Base-by-base conservation (phyloP, 345 rosid genomes). In the Hibiscus tridactylites region DNA sequence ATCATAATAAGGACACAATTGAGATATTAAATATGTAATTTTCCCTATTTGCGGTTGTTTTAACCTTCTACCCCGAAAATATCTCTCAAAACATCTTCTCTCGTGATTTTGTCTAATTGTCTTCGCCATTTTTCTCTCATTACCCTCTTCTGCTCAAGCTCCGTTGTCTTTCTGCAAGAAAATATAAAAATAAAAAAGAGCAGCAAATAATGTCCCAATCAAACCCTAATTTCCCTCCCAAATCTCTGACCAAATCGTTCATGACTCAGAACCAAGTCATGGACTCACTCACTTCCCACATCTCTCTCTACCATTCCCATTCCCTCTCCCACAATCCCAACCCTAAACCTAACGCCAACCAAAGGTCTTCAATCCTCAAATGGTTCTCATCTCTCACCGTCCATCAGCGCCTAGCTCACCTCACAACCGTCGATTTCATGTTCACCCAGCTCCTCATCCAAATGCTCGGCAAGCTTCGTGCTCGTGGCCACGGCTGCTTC, bases 251-350 rank as follows among this genome's bases (percentile, higher is more conserved):
- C 49, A 67, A 70, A 71, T 78, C 91, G 29, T 66, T 76, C 74
- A 77, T 82, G 88, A 74, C 89, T 72, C 84, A 81, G 78, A 81
- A 81, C 76, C 86, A 88, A 68, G 79, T 91, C 53, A 73, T 94
- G 24, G 97, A 87, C 79, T 87, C 91, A 6, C 93, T 94, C 72
- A 90, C 96, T 35, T 79, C 95, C 62, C 98, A 94, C 82, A 90
- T 94, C 79, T 86, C 98, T 42, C 96, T 94, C 73, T 91, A 90
- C 80, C 79, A 91, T 71, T 83, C 91, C 61, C 80, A 74, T 26
- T 79, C 92, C 26, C 71, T 62, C 26, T 65, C 85, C 50, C 39
- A 71, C 47, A 33, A 67, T 73, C 37, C 80, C 24, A 70, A 67
- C 56, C 70, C 82, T 4, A 84, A 52, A 71, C 77, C 87, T 61